Percentiles rank a stretch among this genome's conserved stretches.
Evolutionary conservation across 2,329 filamentous ascomycete genomes (phyloP).

Genomic region (Ceratocystis papillata): DNA sequence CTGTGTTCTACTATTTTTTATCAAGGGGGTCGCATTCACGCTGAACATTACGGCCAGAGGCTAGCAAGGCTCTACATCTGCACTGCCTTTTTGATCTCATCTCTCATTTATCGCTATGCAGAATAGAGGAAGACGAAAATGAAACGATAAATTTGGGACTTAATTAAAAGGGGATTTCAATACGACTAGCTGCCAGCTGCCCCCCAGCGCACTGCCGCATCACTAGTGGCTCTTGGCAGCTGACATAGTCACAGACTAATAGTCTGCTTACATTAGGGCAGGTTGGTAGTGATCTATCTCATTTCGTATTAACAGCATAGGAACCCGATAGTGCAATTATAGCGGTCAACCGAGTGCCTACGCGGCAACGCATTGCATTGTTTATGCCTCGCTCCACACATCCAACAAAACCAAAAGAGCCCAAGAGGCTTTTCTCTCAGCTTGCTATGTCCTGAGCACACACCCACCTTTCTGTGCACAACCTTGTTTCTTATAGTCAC

Average conservation of each 20-base stretch:
- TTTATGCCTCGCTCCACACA: neutral
- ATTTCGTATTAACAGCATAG: neutral
- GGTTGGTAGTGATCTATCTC: neutral
- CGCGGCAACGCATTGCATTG: neutral
- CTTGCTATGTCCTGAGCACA: neutral
- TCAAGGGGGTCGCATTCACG: neutral
- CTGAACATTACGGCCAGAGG: no score
- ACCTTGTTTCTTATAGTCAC: neutral
- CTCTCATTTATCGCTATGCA: neutral
- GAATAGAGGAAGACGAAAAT: neutral
- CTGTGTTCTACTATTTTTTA: neutral
- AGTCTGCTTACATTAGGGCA: neutral
- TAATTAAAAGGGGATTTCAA: neutral
- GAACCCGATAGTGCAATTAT: neutral
- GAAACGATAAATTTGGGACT: neutral
- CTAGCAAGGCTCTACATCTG: neutral
- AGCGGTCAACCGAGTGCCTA: neutral
- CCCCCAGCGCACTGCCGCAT: neutral
- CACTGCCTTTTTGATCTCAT: slow-evolving; percentile 10
- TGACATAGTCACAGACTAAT: neutral
- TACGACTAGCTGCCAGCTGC: neutral
- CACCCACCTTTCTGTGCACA: neutral
- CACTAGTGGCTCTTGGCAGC: neutral
- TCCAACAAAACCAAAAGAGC: neutral
- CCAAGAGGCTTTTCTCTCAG: neutral